These are phyloP conservation scores for Xylaria grammica DNA, from an alignment of 495 filamentous ascomycete species.

Conservation along the genomic window DNA sequence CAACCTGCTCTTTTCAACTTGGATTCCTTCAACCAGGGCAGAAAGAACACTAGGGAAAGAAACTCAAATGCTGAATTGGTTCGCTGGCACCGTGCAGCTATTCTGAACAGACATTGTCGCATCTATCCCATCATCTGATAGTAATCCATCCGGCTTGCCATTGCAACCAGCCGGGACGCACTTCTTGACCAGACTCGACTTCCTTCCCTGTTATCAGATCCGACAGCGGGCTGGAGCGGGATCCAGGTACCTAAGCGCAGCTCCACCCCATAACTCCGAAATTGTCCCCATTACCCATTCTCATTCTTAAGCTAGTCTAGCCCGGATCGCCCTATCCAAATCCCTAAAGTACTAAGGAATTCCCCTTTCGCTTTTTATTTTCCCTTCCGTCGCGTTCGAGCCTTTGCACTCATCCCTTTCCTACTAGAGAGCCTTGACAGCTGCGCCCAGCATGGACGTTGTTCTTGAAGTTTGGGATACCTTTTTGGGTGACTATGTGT, in stretches of 20 bases:
- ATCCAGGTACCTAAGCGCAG: background rate
- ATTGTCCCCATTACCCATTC: background rate
- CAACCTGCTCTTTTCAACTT: background rate
- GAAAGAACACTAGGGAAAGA: background rate
- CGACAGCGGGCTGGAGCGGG: background rate
- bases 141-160: background rate
- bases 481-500: slow-evolving; percentile 80
- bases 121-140: background rate
- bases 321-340: background rate
- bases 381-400: background rate
- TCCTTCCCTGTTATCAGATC: slow-evolving; percentile 9
- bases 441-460: slow-evolving; percentile 73
- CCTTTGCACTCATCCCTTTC: slow-evolving; percentile 20
- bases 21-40: too few species aligned
- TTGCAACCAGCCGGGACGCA: too few species aligned
- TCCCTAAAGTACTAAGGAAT: background rate
- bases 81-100: too few species aligned
- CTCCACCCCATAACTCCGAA: slow-evolving; percentile 1
- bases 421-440: slow-evolving; percentile 3
- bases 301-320: background rate
- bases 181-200: too few species aligned
- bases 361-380: slow-evolving; percentile 3
- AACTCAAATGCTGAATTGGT: background rate
- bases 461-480: slow-evolving; percentile 85
- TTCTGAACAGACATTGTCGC: background rate